phyloP scores from a whole-genome alignment of 768 basidiomycete genomes.

The Phanerochaete carnosa region DNA sequence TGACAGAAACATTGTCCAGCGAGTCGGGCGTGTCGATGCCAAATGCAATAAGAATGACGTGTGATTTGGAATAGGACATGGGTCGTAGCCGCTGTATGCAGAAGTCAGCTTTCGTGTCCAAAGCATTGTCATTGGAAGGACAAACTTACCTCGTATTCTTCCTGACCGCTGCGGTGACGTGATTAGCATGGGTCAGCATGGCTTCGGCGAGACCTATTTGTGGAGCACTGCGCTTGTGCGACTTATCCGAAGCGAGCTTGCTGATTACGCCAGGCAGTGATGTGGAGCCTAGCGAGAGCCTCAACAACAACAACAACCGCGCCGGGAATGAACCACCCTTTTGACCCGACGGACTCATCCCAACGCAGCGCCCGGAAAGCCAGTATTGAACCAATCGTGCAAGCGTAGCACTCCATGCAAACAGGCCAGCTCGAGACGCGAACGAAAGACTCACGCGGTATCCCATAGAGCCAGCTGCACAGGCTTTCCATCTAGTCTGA shows the following conservation, averaged over 20 bases:
- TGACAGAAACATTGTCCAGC: conserved; percentile 90
- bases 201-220: not conserved
- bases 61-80: conserved; percentile 96
- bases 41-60: conserved; percentile 98
- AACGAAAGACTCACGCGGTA: conserved; percentile 78
- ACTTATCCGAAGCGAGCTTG: not conserved
- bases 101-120: not conserved
- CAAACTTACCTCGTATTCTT: conserved; percentile 86
- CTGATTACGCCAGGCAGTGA: too few species aligned
- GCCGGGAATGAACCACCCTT: not conserved
- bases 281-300: too few species aligned
- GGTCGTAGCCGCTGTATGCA: conserved; percentile 78
- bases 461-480: conserved; percentile 98
- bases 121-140: not conserved
- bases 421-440: not conserved
- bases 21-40: conserved; percentile 96
- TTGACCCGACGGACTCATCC: not conserved
- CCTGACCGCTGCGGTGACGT: conserved; percentile 71
- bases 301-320: too few species aligned
- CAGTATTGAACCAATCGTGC: not conserved
- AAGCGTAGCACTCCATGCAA: not conserved
- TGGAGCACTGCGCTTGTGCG: not conserved
- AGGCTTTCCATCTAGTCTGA: conserved; percentile 94
- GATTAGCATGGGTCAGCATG: not conserved
- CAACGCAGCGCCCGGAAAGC: too few species aligned